Evolutionary conservation across 1,284 basidiomycete species (phyloP).

Genomic region (Cryptococcus sp.): DNA sequence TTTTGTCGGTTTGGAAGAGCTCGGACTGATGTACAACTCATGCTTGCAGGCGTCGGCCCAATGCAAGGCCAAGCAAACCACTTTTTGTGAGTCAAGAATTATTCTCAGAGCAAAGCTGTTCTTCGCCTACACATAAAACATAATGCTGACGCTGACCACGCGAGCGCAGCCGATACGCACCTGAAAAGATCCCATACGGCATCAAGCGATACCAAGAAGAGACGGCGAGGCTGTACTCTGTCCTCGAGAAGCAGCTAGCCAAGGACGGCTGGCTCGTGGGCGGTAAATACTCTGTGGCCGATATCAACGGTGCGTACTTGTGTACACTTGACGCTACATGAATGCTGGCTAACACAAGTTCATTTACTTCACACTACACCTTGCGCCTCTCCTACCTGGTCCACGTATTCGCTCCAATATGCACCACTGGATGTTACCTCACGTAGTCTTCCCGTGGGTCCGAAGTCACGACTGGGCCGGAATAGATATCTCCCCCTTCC

Average conservation of each 20-base stretch:
- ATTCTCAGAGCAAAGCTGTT: background rate
- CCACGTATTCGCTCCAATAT: background rate
- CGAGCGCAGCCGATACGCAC: slow-evolving; percentile 44
- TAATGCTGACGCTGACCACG: background rate
- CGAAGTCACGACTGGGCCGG: slow-evolving; percentile 56
- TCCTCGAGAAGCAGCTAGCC: slow-evolving; percentile 68
- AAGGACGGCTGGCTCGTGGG: slow-evolving; percentile 64
- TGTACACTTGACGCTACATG: slow-evolving; percentile 52
- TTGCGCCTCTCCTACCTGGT: background rate
- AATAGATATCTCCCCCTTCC: slow-evolving; percentile 61
- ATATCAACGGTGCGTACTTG: slow-evolving; percentile 45
- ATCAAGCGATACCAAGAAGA: slow-evolving; percentile 70
- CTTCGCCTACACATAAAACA: background rate
- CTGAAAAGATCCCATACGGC: slow-evolving; percentile 53
- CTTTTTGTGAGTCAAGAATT: slow-evolving; percentile 43
- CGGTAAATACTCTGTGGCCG: slow-evolving; percentile 63
- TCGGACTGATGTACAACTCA: background rate
- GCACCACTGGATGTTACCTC: background rate
- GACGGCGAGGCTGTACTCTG: slow-evolving; percentile 72
- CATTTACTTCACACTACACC: background rate
- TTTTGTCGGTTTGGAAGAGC: background rate
- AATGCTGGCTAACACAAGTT: slow-evolving; percentile 63
- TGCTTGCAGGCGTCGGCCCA: slow-evolving; percentile 35
- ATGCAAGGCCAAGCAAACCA: slow-evolving; percentile 62
- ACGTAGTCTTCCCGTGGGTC: slow-evolving; percentile 57